Evolutionary conservation across 257 asterid species (phyloP).

Genomic region (Apocynum venetum): DNA sequence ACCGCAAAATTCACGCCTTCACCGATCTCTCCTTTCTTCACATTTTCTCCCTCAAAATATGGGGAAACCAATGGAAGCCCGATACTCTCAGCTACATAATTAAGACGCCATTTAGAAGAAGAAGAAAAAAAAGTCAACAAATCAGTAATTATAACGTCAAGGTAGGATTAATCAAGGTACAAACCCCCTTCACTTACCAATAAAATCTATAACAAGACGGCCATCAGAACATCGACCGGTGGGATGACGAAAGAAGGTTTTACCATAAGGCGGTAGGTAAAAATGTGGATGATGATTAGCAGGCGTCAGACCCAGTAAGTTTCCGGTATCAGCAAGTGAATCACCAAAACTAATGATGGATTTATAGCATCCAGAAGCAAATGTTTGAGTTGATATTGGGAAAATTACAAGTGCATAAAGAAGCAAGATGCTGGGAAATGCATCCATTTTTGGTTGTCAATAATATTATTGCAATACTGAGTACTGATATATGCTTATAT

Average conservation of each 20-base stretch:
- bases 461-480: too few relatives aligned
- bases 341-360: conserved; percentile 64
- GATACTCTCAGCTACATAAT: conserved; percentile 29
- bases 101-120: not conserved
- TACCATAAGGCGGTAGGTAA: conserved; percentile 43
- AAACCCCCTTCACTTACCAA: conserved; percentile 22
- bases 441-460: not conserved
- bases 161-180: not conserved
- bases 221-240: conserved; percentile 57
- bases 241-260: conserved; percentile 47
- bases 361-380: conserved; percentile 11
- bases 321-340: conserved; percentile 59
- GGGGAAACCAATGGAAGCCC: conserved; percentile 41
- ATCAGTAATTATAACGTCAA: not conserved
- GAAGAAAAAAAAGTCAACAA: not conserved
- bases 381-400: not conserved
- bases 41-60: conserved; percentile 14
- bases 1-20: conserved; percentile 45
- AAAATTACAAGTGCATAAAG: not conserved
- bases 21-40: not conserved
- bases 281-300: conserved; percentile 5
- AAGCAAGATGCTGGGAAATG: not conserved
- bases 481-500: too few relatives aligned
- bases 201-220: conserved; percentile 57
- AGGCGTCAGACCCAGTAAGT: conserved; percentile 21